These are phyloP conservation scores for Aphanomyces stellatus DNA, from an alignment of 352 stramenopile genomes.

Conservation along the genomic window DNA sequence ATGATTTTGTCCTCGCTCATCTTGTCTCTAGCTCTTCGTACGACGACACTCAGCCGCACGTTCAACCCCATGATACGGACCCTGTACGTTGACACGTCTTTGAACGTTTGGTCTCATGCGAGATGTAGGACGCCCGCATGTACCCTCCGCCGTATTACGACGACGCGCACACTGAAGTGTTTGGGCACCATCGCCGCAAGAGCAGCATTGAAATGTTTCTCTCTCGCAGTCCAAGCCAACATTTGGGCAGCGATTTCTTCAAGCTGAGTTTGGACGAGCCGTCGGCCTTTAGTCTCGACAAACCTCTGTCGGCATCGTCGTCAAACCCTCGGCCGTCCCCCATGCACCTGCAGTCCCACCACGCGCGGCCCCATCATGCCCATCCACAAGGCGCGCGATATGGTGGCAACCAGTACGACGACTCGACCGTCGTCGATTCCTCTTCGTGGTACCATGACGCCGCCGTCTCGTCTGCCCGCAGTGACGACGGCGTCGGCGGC, in stretches of 20 bases:
- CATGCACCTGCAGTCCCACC: no score
- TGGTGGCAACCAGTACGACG: no score
- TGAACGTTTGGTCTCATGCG: not conserved
- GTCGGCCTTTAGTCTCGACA: conserved; percentile 20
- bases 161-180: not conserved
- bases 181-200: conserved; percentile 35
- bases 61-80: not conserved
- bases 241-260: conserved; percentile 64
- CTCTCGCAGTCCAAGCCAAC: conserved; percentile 71
- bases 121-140: conserved; percentile 7
- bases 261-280: conserved; percentile 60
- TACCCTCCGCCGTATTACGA: not conserved
- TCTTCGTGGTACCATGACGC: no score
- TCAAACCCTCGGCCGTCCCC: no score
- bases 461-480: no score
- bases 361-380: no score
- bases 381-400: no score
- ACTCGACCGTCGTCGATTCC: not conserved
- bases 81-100: not conserved
- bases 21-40: not conserved
- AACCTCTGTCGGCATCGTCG: not conserved
- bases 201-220: conserved; percentile 86
- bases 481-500: no score
- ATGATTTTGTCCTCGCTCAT: not conserved
- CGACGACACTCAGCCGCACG: not conserved